Evolutionary conservation across 2,329 filamentous ascomycete species (phyloP).

Genomic region (Hortaea sp.): DNA sequence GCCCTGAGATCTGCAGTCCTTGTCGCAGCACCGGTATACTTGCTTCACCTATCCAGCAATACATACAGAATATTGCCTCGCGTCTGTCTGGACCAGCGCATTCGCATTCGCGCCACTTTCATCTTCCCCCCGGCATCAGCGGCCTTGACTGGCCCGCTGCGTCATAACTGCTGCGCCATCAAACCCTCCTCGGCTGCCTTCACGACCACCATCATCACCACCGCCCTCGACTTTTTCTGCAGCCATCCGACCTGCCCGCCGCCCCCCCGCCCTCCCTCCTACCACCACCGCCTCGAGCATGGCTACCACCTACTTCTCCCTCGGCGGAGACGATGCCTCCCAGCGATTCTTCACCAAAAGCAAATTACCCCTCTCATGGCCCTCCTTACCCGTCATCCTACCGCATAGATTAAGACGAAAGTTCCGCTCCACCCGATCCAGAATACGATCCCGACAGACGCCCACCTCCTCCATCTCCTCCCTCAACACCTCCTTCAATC

Average conservation of each 20-base stretch:
- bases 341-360: conserved; percentile 32
- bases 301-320: conserved; percentile 17
- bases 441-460: conserved; percentile 55
- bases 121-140: neutral
- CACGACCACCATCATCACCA: neutral
- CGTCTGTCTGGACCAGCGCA: neutral
- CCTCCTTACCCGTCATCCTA: conserved; percentile 42
- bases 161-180: neutral
- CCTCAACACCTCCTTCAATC: conserved; percentile 73
- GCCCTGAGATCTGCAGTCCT: no score
- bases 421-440: conserved; percentile 50
- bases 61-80: no score
- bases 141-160: neutral
- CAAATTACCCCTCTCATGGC: conserved; percentile 37
- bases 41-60: no score
- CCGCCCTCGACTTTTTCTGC: neutral
- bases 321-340: conserved; percentile 21
- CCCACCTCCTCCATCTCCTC: conserved; percentile 63
- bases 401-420: conserved; percentile 57
- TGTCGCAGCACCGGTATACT: no score
- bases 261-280: neutral
- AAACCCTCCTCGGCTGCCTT: neutral
- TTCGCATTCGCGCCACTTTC: neutral
- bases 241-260: neutral
- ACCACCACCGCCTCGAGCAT: conserved; percentile 9